Conservation (phyloP, 2,329 filamentous ascomycete genomes). For the Colletotrichum falcatum region DNA sequence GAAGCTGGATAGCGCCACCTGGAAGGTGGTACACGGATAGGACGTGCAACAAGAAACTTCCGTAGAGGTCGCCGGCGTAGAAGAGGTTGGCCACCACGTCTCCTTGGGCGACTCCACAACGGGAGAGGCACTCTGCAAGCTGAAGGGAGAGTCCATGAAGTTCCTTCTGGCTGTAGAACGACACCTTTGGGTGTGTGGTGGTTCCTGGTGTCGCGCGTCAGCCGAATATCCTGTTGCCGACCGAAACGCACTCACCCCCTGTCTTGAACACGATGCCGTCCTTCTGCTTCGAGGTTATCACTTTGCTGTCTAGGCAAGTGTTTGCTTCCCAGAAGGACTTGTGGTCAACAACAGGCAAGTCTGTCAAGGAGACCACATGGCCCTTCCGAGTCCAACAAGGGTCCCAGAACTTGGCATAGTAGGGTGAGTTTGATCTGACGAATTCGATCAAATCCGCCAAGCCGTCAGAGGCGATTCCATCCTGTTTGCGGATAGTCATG, state of each 20-base stretch:
- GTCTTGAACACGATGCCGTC: constrained; percentile 35
- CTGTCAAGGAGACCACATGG: neutral
- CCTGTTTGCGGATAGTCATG: constrained; percentile 4
- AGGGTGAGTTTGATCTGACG: constrained; percentile 24
- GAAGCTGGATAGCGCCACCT: constrained; percentile 26
- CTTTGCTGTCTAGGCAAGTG: constrained; percentile 30
- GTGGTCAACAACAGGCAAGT: constrained; percentile 23
- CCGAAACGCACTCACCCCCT: constrained; percentile 4
- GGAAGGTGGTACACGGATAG: constrained; percentile 33
- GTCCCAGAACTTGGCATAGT: constrained; percentile 29
- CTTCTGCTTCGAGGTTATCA: constrained; percentile 32
- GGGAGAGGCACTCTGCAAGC: constrained; percentile 23
- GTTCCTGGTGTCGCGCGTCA: constrained; percentile 8
- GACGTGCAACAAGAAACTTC: constrained; percentile 34
- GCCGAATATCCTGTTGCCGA: no score
- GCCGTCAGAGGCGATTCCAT: neutral
- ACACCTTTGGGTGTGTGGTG: constrained; percentile 35
- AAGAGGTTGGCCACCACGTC: constrained; percentile 35
- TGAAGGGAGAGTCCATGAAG: constrained; percentile 25
- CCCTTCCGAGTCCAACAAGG: neutral
- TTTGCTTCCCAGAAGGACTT: constrained; percentile 33
- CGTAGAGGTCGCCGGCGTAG: constrained; percentile 37
- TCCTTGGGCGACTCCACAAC: constrained; percentile 22
- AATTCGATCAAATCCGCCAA: constrained; percentile 27
- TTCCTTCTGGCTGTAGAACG: constrained; percentile 29